Conservation (phyloP, 441 rosid genomes). For the Kokia cookei region DNA sequence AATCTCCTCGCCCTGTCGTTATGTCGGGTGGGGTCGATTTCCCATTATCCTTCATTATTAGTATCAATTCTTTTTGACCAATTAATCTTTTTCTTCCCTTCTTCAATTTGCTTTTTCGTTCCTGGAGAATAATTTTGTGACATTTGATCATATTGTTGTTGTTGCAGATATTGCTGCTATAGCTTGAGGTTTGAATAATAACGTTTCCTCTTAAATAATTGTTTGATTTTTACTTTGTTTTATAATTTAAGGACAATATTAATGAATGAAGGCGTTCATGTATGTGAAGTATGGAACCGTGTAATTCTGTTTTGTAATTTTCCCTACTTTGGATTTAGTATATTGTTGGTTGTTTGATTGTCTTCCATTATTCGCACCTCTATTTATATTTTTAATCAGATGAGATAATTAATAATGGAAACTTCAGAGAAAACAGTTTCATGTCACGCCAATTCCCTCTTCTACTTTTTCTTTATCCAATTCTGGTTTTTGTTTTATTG, state of each 20-base stretch:
- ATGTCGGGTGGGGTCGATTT: constrained; percentile 10
- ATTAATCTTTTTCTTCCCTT: not conserved
- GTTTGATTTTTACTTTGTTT: not conserved
- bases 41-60: not conserved
- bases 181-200: constrained; percentile 15
- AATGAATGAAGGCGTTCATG: constrained; percentile 4
- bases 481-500: constrained; percentile 15
- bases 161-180: constrained; percentile 22
- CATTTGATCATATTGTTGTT: not conserved
- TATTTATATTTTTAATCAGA: not conserved
- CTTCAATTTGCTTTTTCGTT: not conserved
- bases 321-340: constrained; percentile 8
- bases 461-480: not conserved
- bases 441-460: not conserved
- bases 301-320: constrained; percentile 21
- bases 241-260: constrained; percentile 9
- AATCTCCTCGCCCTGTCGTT: not conserved
- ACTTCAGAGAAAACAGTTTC: not conserved
- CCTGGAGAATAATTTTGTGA: not conserved
- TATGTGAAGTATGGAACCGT: constrained; percentile 14
- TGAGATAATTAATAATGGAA: not conserved
- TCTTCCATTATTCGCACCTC: not conserved
- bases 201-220: constrained; percentile 4
- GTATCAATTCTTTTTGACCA: not conserved
- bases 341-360: constrained; percentile 14